These are phyloP conservation scores for Sequoiadendron giganteum DNA, from an alignment of 75 land plant species.

Conservation along the genomic window DNA sequence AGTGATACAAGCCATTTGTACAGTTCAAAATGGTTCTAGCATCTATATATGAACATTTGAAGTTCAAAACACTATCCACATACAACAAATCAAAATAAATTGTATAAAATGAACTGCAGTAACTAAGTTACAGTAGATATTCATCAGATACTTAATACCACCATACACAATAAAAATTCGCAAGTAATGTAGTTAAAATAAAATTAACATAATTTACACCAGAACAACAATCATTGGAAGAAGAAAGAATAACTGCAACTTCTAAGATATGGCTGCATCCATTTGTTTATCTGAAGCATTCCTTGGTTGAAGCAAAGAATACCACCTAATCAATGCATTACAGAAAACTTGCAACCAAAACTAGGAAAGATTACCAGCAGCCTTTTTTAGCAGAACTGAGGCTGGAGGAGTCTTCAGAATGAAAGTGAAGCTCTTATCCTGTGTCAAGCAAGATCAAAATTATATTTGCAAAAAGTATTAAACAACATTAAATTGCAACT, in stretches of 20 bases:
- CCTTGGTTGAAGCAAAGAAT: not conserved
- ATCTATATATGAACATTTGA: not conserved
- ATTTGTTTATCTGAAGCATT: not conserved
- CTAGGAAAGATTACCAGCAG: constrained; percentile 63
- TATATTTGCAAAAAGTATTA: not conserved
- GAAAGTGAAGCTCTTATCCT: constrained; percentile 98
- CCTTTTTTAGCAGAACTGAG: constrained; percentile 90
- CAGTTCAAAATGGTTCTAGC: not conserved
- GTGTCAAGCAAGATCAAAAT: constrained; percentile 6
- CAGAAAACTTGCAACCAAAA: not conserved
- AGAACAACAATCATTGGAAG: not conserved
- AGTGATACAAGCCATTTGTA: not conserved
- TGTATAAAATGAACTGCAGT: not conserved
- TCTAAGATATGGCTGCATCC: not conserved
- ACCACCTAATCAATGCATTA: not conserved
- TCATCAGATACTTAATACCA: not conserved
- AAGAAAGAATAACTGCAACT: not conserved
- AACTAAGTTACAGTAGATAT: not conserved
- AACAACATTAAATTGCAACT: not conserved
- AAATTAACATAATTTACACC: not conserved
- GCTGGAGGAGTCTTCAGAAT: constrained; percentile 98
- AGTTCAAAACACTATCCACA: not conserved
- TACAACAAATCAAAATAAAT: not conserved
- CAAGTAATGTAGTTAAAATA: not conserved
- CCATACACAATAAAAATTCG: not conserved